These are phyloP conservation scores for Diaporthe nobilis DNA, from an alignment of 2,329 filamentous ascomycete genomes.

Conservation along the genomic window DNA sequence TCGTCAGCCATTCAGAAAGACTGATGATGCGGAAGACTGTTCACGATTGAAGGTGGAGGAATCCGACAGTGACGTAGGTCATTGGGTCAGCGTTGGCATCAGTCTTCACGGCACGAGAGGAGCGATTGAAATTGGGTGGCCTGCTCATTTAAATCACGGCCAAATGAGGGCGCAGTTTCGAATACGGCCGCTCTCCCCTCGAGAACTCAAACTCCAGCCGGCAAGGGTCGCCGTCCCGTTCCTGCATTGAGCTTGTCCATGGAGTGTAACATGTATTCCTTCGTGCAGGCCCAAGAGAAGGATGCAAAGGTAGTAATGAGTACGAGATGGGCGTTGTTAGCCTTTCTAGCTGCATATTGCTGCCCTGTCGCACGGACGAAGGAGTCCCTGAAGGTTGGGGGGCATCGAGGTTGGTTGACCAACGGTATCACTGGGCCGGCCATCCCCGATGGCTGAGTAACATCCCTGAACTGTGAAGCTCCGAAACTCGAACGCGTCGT, in stretches of 20 bases:
- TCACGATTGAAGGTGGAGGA: background rate
- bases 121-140: background rate
- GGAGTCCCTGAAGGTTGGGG: background rate
- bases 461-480: background rate
- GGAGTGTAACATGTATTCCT: slow-evolving; percentile 2
- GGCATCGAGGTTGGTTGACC: background rate
- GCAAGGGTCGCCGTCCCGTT: slow-evolving; percentile 5
- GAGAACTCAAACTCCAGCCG: background rate
- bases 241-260: slow-evolving; percentile 21
- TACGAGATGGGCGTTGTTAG: background rate
- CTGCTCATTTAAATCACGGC: slow-evolving; percentile 1
- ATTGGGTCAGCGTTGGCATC: background rate
- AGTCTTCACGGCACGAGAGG: accelerated
- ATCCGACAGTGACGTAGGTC: background rate
- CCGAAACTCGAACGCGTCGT: slow-evolving; percentile 24
- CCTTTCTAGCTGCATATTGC: slow-evolving; percentile 23
- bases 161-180: background rate
- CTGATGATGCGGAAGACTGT: background rate
- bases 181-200: background rate
- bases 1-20: slow-evolving; percentile 37
- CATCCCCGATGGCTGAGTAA: slow-evolving; percentile 6
- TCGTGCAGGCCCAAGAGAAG: background rate
- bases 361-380: background rate
- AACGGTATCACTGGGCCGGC: background rate
- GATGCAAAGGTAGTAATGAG: background rate